Percentiles rank a stretch among this genome's conserved stretches.
Conservation (phyloP, 73 alveolate genomes). For the Symbiodinium pilosum region DNA sequence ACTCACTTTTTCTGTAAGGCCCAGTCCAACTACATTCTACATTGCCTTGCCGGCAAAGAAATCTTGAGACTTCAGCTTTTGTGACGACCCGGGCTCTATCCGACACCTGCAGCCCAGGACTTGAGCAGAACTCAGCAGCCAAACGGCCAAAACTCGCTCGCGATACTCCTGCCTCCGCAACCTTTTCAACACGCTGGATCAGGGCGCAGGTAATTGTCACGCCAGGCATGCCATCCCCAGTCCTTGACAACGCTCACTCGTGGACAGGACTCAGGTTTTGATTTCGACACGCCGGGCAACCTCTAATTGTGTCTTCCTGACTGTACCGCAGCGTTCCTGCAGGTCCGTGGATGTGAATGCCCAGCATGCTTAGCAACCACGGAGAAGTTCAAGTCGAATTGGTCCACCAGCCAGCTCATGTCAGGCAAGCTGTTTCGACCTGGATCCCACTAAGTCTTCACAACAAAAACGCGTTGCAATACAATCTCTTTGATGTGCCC, state of each 20-base stretch:
- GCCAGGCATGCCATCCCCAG: conserved; percentile 72
- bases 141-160: not conserved
- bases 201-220: conserved; percentile 78
- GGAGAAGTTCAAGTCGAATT: conserved; percentile 58
- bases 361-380: conserved; percentile 67
- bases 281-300: not conserved
- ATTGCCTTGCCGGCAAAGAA: not conserved
- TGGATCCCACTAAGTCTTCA: not conserved
- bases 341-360: conserved; percentile 72
- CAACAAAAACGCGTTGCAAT: no score
- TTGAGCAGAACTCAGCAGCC: not conserved
- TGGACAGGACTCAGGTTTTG: not conserved
- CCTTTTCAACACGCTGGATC: conserved; percentile 87
- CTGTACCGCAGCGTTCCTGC: no score
- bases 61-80: conserved; percentile 76
- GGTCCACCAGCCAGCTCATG: conserved; percentile 68
- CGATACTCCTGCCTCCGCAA: conserved; percentile 8
- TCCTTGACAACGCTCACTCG: not conserved
- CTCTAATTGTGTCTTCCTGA: no score
- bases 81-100: conserved; percentile 92
- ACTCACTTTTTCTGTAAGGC: no score
- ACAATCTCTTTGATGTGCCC: not conserved
- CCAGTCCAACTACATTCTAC: conserved; percentile 41
- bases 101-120: conserved; percentile 19
- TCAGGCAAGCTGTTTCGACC: conserved; percentile 85